Base-by-base conservation (phyloP, 2,329 filamentous ascomycete genomes). In the Coleophoma cylindrospora region DNA sequence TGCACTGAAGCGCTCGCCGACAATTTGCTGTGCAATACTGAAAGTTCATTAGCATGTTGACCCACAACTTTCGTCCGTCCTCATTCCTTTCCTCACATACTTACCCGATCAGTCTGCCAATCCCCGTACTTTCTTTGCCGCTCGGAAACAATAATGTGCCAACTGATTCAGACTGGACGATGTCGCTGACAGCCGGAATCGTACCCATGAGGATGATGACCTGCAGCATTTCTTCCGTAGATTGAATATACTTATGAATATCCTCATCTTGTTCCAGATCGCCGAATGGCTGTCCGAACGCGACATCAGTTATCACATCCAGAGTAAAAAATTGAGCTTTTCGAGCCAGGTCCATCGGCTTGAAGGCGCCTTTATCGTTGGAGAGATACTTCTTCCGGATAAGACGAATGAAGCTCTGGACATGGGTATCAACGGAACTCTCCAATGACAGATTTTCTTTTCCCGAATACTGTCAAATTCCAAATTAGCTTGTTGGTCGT, bases 311-410 rank as follows among this genome's bases (percentile, higher is more conserved):
- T 40, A 81, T 76, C 3, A 75, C 73, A 48, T 81, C 77, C 1
- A 80, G 63, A 1, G 76, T 71, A 50, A 80, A 76, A 66, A 70
- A 78, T 17, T 75, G 73, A 2, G 72, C 70, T 54, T 77, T 76
- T 40, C 68, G 63, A 15, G 74, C 72, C 38, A 81, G 60, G 54
- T 82, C 75, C 52, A 80, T 65, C 0, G 66, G 66, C 0, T 58
- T 56, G 19, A 65, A 65, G 2, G 64, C 50, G 2, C 52, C 52
- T 27, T 27, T 27, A 4, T 66, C 60, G 1, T 58, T 70, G 5
- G 70, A 70, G 11, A 72, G 54, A 48, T 81, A 80, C 54, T 74
- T 75, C 33, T 57, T 57, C 15, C 73, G 68, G 34, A 81, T 68
- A 3, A 81, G 66, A 1, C 68, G 57, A 11, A 79, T 58, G 14